Percentiles rank a stretch among this genome's conserved stretches.
Conservation (phyloP, 2,329 filamentous ascomycete genomes). For the Hymenoscyphus repandus region DNA sequence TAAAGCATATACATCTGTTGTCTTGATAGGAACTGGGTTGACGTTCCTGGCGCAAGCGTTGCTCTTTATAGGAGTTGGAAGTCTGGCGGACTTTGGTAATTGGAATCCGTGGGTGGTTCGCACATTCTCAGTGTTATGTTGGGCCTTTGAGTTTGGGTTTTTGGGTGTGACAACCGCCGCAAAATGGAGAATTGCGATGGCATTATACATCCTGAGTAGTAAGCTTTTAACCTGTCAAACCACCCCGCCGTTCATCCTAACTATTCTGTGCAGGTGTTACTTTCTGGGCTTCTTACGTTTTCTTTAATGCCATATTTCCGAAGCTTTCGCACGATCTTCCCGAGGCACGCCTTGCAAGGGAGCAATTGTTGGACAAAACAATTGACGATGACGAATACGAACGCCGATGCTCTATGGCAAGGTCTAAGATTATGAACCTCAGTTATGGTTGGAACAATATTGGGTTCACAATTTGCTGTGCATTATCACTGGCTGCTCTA, state of each 20-base stretch:
- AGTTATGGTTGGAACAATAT: slow-evolving; percentile 29
- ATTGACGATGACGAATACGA: slow-evolving; percentile 26
- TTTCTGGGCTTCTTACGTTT: slow-evolving; percentile 31
- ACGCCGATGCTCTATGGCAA: slow-evolving; percentile 25
- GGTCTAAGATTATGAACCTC: slow-evolving; percentile 31
- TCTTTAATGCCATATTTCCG: slow-evolving; percentile 31
- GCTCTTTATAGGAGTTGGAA: slow-evolving; percentile 26
- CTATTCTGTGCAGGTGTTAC: slow-evolving; percentile 20
- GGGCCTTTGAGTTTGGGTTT: slow-evolving; percentile 30
- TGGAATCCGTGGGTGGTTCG: slow-evolving; percentile 32
- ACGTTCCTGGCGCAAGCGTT: slow-evolving; percentile 27
- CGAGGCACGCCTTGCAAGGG: slow-evolving; percentile 22
- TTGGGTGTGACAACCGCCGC: slow-evolving; percentile 22
- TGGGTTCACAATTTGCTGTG: slow-evolving; percentile 26
- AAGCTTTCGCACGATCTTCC: slow-evolving; percentile 29
- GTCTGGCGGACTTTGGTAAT: slow-evolving; percentile 29
- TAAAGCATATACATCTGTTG: slow-evolving; percentile 26
- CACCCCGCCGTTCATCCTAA: neutral
- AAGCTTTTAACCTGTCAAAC: slow-evolving; percentile 5
- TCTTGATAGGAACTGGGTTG: slow-evolving; percentile 28
- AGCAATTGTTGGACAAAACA: slow-evolving; percentile 18
- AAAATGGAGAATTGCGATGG: slow-evolving; percentile 29
- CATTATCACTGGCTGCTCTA: slow-evolving; percentile 26
- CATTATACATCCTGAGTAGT: slow-evolving; percentile 30
- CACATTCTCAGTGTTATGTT: slow-evolving; percentile 26